Evolutionary conservation across 169 alveolate genomes (phyloP), one percentile per base, ranked within the genome.

Genomic region (Cryptosporidium muris): DNA sequence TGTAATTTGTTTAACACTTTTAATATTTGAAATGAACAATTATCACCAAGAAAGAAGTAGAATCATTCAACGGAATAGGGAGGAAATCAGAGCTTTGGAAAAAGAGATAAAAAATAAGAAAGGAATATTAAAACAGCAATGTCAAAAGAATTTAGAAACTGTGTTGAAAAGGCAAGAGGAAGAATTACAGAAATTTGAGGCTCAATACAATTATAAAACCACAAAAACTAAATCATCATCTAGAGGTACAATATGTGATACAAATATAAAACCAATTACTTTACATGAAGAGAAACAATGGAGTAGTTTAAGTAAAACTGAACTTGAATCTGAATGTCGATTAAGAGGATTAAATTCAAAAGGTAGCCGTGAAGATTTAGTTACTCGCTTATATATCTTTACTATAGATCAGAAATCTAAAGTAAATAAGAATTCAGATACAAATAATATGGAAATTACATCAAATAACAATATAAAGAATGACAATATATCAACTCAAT

Each of bases 1-100:
- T 25, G 25, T 25, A 25, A 25, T 25, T 25, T 25, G 25, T 25
- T 25, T 25, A 25, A 0, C 0, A 25, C 25, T 0, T 25, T 25
- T 25, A 25, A 25, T 25, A 25, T 25, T 25, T 25, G 25, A 25
- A 25, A 16, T 47, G 34, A 8, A 54, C 37, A 56, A 47, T 53
- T 74, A 74, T 36, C 85, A 74, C 34, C 85, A 74, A 62, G 85
- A 74, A 74, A 74, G 85, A 38, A 74, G 85, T 60, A 66, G 85
- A 16, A 47, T 74, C 52, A 74, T 74, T 48, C 85, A 74, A 74
- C 66, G 54, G 40, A 68, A 74, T 16, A 74, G 60, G 25, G 85
- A 74, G 63, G 74, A 74, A 49, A 54, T 74, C 25, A 74, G 48
- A 48, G 25, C 49, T 6, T 58, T 74, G n/a, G 85, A 74, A 60